A percentile compares a stretch with the other conserved stretches of the same genome.
Conservation (phyloP, 441 rosid species). For the Macaranga tanarius region DNA sequence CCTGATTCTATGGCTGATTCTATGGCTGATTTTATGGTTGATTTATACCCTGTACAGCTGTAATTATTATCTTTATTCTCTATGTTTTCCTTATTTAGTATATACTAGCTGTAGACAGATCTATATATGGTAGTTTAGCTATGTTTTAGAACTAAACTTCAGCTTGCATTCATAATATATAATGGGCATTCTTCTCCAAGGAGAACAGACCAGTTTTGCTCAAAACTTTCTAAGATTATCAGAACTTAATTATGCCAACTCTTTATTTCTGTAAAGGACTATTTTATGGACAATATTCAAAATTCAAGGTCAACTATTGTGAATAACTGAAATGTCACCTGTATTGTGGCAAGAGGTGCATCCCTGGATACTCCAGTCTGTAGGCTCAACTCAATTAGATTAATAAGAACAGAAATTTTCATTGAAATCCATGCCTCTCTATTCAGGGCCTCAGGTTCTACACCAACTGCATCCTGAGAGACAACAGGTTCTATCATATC, state of each 20-base stretch:
- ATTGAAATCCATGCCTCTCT: constrained; percentile 60
- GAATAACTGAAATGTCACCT: constrained; percentile 45
- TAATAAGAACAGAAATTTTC: constrained; percentile 70
- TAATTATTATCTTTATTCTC: too few relatives aligned
- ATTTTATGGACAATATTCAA: background rate
- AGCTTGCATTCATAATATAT: too few relatives aligned
- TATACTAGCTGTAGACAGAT: too few relatives aligned
- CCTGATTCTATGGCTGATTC: too few relatives aligned
- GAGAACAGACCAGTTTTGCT: too few relatives aligned
- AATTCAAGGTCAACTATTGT: background rate
- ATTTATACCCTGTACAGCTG: too few relatives aligned
- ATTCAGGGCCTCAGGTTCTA: constrained; percentile 37
- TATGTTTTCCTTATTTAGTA: too few relatives aligned
- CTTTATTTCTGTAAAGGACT: background rate
- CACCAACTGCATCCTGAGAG: constrained; percentile 41
- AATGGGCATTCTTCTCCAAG: too few relatives aligned
- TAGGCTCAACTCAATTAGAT: constrained; percentile 76
- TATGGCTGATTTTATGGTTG: too few relatives aligned
- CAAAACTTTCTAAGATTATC: too few relatives aligned
- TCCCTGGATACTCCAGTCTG: constrained; percentile 73
- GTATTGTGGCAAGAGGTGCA: constrained; percentile 78
- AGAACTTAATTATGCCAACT: background rate
- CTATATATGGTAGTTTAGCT: too few relatives aligned
- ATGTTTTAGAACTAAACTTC: too few relatives aligned
- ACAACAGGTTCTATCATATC: constrained; percentile 44